These are phyloP conservation scores for Myxozyma udenii DNA, from an alignment of 805 yeast genomes.

Conservation along the genomic window DNA sequence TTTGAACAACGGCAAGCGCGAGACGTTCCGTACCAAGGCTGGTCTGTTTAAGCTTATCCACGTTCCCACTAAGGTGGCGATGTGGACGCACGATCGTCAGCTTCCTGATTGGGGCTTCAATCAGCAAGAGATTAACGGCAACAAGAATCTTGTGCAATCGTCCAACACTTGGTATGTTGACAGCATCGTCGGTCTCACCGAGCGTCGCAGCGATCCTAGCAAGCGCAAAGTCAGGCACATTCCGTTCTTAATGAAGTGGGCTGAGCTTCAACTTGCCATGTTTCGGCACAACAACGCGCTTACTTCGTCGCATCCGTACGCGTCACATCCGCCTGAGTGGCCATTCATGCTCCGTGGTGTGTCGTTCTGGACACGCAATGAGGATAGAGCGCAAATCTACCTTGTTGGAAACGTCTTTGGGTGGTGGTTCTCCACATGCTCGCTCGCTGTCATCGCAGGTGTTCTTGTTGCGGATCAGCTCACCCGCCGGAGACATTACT, in stretches of 20 bases:
- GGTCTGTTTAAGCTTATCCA: constrained; percentile 71
- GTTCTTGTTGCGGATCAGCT: constrained; percentile 71
- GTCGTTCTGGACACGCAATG: constrained; percentile 87
- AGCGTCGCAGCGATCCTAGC: constrained; percentile 25
- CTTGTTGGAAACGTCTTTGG: constrained; percentile 88
- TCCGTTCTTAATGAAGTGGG: constrained; percentile 82
- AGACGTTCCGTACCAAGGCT: constrained; percentile 64
- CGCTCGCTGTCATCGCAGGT: constrained; percentile 61
- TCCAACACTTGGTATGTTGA: constrained; percentile 77
- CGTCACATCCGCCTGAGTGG: constrained; percentile 89
- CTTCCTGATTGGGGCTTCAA: constrained; percentile 94
- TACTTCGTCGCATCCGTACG: constrained; percentile 88
- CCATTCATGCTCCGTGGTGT: constrained; percentile 88
- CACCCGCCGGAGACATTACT: constrained; percentile 66
- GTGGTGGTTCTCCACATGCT: constrained; percentile 76
- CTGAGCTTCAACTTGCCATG: constrained; percentile 84
- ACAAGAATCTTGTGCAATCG: constrained; percentile 67
- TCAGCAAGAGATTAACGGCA: constrained; percentile 94
- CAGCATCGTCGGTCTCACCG: constrained; percentile 54
- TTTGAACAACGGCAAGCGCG: constrained; percentile 53
- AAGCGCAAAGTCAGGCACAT: constrained; percentile 61
- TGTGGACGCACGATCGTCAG: constrained; percentile 82
- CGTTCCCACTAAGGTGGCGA: constrained; percentile 81
- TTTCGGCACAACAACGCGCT: constrained; percentile 87
- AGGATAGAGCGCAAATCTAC: constrained; percentile 68